Conservation (phyloP, 2,329 filamentous ascomycete genomes). For the Knoxdaviesia capensis region DNA sequence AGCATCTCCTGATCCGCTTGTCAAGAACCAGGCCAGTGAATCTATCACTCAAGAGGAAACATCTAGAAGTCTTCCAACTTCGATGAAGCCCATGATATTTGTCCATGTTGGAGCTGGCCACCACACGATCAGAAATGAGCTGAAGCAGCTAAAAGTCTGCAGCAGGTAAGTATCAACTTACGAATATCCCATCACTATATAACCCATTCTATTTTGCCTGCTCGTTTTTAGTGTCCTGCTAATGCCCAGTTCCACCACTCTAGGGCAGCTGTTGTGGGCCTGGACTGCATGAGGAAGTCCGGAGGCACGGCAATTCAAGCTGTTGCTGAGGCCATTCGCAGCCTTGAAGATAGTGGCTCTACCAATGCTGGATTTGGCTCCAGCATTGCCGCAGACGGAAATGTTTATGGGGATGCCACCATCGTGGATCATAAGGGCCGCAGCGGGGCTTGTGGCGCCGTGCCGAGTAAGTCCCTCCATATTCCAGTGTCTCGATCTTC, state of each 20-base stretch:
- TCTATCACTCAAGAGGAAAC: too few relatives aligned
- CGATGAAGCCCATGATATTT: conserved; percentile 38
- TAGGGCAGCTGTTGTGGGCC: conserved; percentile 68
- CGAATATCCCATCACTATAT: neutral
- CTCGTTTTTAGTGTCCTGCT: conserved; percentile 1
- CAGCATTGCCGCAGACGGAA: conserved; percentile 76
- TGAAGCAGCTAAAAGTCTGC: conserved; percentile 67
- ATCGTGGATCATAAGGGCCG: conserved; percentile 80
- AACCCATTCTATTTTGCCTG: neutral
- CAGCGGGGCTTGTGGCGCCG: conserved; percentile 83
- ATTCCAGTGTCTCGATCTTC: neutral
- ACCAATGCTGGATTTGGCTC: conserved; percentile 95
- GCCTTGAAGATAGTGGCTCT: conserved; percentile 83
- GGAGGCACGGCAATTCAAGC: conserved; percentile 73
- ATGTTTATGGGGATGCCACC: conserved; percentile 86
- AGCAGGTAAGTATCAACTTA: conserved; percentile 44
- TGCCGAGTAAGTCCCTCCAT: conserved; percentile 45
- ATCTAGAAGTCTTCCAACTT: neutral
- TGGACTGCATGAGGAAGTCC: conserved; percentile 50
- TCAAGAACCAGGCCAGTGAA: too few relatives aligned
- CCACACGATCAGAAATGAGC: conserved; percentile 74
- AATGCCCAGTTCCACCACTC: neutral
- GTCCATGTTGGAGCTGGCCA: conserved; percentile 92
- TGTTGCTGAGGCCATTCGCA: conserved; percentile 70
- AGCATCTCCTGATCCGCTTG: too few relatives aligned